Evolutionary conservation across 1,284 basidiomycete species (phyloP), one percentile per base, ranked within the genome.

Genomic region (Cryptococcus sp.): DNA sequence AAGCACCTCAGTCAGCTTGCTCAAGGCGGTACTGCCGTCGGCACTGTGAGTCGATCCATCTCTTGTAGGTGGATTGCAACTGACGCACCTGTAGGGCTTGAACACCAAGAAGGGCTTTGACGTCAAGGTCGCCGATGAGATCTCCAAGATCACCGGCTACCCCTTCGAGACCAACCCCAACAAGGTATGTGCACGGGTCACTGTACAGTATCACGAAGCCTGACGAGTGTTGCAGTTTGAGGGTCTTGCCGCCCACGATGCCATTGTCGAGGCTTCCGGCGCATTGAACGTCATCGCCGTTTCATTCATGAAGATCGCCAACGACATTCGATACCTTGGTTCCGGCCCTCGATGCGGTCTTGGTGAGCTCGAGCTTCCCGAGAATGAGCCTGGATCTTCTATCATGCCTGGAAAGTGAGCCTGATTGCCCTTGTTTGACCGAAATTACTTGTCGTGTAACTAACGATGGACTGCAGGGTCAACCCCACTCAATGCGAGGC

Each of bases 401-500:
- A 99, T 99, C 82, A 99, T 99, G 96, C 96, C 96, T 20, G 96
- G 96, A 65, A 99, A 99, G 75, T 74, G 66, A 64, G 72, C 60
- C 19, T n/a, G 8, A 5, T 17, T 5, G 44, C 17, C 40, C 22
- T 38, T 48, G 42, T 47, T 25, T 39, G n/a, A 6, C 25, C 25
- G 6, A 25, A 25, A n/a, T n/a, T n/a, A n/a, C n/a, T 25, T 25
- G 25, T 25, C 25, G 4, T 4, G 15, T 42, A 22, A 38, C 40
- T 62, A 40, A 16, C 48, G 25, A 35, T 22, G 20, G 23, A 1
- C 46, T 35, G 13, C 13, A 74, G 72, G 82, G 96, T 99, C 60
- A 99, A 99, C 82, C 96, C 96, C 17, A 99, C 96, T 5, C 96
- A 99, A 80, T 99, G 96, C 72, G 96, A 99, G 82, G 96, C 96